Base-by-base conservation (phyloP, 2,329 filamentous ascomycete genomes). In the Microdochium bolleyi region DNA sequence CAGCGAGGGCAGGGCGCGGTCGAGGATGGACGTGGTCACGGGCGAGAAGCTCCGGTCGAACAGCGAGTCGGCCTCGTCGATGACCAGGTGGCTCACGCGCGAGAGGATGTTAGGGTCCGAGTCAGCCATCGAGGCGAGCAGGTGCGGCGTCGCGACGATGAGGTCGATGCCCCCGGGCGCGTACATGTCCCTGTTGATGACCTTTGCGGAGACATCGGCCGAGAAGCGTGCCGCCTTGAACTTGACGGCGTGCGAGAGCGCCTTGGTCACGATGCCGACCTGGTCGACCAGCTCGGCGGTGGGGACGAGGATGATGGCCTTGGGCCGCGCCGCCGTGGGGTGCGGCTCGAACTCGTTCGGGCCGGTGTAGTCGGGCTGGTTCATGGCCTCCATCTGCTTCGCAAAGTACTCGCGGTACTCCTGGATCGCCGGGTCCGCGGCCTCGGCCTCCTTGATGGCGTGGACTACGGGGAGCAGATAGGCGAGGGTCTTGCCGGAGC, bases 21-120 rank as follows among this genome's bases (percentile, higher is more conserved):
- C 89, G 57, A 99, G 80, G 59, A 99, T 89, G 52, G 82, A 80
- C 11, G 83, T 87, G 0, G 94, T 97, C 24, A 87, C 84, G 1
- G 89, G 85, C 3, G 88, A 81, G 73, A 99, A 99, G 54, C 90
- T 95, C 54, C 91, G 88, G 71, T 99, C 95, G 60, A 99, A 82
- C 10, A 99, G 82, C 3, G 92, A 96, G 70, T 99, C 94, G 1
- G 95, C 95, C 74, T 99, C 95, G 66, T 99, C 95, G 49, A 96
- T 79, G 54, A 99, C 80, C 11, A 99, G 78, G 65, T 97, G 89
- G 1, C 83, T 85, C 54, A 97, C 92, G 13, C 90, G 87, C n/a
- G 89, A 92, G 34, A 99, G 82, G 56, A 99, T 85, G 62, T 96
- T 92, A 11, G 94, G 94, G 59, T 96, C 91, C 21, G 84, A 86